Evolutionary conservation across 352 stramenopile species (phyloP), one percentile per base, ranked within the genome.

Genomic region (Pythium rhizo-oryzae): DNA sequence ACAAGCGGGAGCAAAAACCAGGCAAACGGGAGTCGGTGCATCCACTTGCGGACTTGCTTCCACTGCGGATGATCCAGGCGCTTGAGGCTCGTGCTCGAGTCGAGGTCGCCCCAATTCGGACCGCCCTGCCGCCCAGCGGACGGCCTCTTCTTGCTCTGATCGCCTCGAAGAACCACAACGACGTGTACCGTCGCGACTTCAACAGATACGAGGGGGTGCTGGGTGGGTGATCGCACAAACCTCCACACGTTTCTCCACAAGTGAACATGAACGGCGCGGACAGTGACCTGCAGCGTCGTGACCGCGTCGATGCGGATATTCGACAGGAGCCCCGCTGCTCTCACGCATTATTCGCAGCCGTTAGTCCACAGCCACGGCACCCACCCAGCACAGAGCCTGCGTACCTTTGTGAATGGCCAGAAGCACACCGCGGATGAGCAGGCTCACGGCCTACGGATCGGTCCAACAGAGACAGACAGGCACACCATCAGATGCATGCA

Each of bases 221-320:
- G 72, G 7, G 73, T 77, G 8, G 80, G 82, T 12, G 82, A 62
- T 12, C 66, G 72, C 12, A 90, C n/a, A 47, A 92, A 91, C 23
- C 52, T 60, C 77, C 75, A 81, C 25, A 90, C 44, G 11, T 81
- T 70, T 12, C 67, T 59, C 84, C 85, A 92, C 50, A 93, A 66
- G 21, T 70, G 77, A 33, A 94, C 67, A n/a, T 76, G 71, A 8
- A 92, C 56, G 0, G 60, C 54, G 1, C 57, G 54, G 12, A 84
- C 51, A 2, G 41, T 66, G n/a, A 94, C 63, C 12, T 72, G 77
- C n/a, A 92, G n/a, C 56, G 66, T 78, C 16, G 72, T 85, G 4
- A 55, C 21, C 5, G 73, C 25, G 49, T 85, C 65, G 12, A 90
- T 24, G 11, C 41, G 35, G 46, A 94, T 81, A 50, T 89, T 82